phyloP scores from a whole-genome alignment of 2,329 filamentous ascomycete genomes.

The Xylaria sp. region DNA sequence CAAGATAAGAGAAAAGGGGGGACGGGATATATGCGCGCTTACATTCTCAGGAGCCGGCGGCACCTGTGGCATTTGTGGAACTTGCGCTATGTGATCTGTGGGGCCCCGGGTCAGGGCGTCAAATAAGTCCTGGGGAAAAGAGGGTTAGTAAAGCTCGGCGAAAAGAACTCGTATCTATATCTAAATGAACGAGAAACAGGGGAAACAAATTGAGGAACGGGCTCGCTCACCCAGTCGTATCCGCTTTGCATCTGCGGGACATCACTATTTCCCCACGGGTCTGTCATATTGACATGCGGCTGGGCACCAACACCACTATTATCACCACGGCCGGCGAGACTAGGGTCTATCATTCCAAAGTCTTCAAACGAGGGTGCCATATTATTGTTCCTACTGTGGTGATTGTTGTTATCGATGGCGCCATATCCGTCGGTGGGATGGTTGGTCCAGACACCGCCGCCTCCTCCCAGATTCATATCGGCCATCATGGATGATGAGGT shows the following conservation, averaged over 20 bases:
- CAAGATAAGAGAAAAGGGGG: no score
- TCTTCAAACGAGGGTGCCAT: conserved; percentile 24
- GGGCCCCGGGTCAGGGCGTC: conserved; percentile 35
- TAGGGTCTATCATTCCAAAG: conserved; percentile 26
- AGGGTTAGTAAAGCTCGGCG: conserved; percentile 7
- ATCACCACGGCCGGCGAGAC: conserved; percentile 5
- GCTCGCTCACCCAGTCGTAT: conserved; percentile 39
- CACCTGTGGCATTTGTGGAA: conserved; percentile 20
- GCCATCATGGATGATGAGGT: conserved; percentile 28
- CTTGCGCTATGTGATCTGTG: conserved; percentile 28
- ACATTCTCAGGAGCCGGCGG: conserved; percentile 15
- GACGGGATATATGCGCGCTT: conserved; percentile 12
- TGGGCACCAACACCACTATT: neutral
- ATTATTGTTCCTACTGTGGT: no score
- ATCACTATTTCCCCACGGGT: conserved; percentile 38
- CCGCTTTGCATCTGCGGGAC: conserved; percentile 29
- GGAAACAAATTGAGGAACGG: neutral
- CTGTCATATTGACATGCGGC: conserved; percentile 22
- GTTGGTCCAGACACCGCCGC: neutral
- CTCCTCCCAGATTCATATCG: conserved; percentile 29
- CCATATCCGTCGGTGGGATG: conserved; percentile 4
- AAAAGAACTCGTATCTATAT: neutral
- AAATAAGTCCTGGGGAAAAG: conserved; percentile 34
- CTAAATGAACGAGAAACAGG: no score
- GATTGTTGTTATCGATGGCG: conserved; percentile 17